Conservation (phyloP, 495 filamentous ascomycete species). For the Pyrenopolyporus hunteri region DNA sequence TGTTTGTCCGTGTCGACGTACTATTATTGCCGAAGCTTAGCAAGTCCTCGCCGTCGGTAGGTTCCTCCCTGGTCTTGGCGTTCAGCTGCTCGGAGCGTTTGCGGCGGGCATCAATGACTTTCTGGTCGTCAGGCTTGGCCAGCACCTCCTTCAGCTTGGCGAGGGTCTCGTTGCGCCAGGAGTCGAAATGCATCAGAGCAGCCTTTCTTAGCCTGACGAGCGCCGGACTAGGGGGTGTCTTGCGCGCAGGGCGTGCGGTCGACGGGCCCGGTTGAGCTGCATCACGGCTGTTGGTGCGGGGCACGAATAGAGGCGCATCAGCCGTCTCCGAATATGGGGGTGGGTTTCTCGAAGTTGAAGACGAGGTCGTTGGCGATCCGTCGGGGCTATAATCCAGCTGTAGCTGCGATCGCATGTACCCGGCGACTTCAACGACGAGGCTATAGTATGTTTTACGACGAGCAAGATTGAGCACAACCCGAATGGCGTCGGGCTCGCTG, state of each 20-base stretch:
- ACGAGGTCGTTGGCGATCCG: conserved; percentile 11
- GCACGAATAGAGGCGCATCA: conserved; percentile 2
- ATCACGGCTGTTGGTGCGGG: conserved; percentile 4
- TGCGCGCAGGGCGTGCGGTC: neutral
- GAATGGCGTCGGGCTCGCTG: conserved; percentile 51
- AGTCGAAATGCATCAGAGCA: conserved; percentile 49
- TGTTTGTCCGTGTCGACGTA: conserved; percentile 3
- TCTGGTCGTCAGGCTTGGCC: conserved; percentile 43
- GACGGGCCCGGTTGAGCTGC: neutral
- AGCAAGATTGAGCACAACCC: conserved; percentile 51
- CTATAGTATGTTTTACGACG: conserved; percentile 50
- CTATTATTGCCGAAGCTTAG: conserved; percentile 39
- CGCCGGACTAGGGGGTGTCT: conserved; percentile 35
- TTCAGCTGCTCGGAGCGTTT: conserved; percentile 39
- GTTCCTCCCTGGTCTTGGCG: conserved; percentile 13
- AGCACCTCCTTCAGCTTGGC: conserved; percentile 48
- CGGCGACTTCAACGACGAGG: conserved; percentile 47
- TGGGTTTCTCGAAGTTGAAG: neutral
- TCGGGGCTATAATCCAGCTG: conserved; percentile 31
- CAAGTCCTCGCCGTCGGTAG: conserved; percentile 34
- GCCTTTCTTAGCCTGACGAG: conserved; percentile 44
- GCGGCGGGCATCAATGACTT: conserved; percentile 46
- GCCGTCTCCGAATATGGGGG: conserved; percentile 23
- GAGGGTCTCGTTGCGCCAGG: conserved; percentile 47
- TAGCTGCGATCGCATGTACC: conserved; percentile 51